Evolutionary conservation across 2,329 filamentous ascomycete genomes (phyloP), one percentile per base, ranked within the genome.

Genomic region (Volutella citrinella): DNA sequence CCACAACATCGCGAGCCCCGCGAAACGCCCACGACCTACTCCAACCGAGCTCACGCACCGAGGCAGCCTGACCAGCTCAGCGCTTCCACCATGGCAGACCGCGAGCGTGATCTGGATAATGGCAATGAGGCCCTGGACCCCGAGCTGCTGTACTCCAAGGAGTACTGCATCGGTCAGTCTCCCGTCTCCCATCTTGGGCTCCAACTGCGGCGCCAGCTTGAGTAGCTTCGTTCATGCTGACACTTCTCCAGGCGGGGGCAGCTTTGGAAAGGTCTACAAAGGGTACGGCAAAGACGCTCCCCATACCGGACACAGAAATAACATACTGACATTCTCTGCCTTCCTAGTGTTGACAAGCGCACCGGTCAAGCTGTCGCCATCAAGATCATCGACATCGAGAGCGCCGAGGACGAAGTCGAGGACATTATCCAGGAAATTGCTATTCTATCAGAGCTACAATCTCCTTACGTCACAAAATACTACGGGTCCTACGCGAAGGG

Each of bases 361-460:
- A 95, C 85, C 13, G 93, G 93, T 22, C 85, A 95, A 56, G 84
- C 91, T 10, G 93, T 98, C 31, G 93, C 93, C 18, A 98, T 98
- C 71, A 98, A 98, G 66, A 76, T 98, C 54, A 97, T 98, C 61
- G 93, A 98, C 56, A 93, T 98, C 48, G 93, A 98, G 66, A 96
- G 93, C 68, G 93, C 93, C 55, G 93, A 98, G 66, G 93, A 98
- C 63, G 93, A 98, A 67, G 91, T 98, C 51, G 93, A 97, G 69
- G 93, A 98, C 66, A 98, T 98, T 54, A 96, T 97, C 61, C 89
- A 95, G 61, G 93, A 98, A 67, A 97, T 98, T 51, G 89, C 91
- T 49, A 97, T 98, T 53, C 75, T 98, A 35, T 95, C 93, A 19
- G 91, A 95, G 64, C 79, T 98, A 48, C 87, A 94, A 65, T 97